Conservation (phyloP, 2,329 filamentous ascomycete genomes). For the Passalora sequoiae region DNA sequence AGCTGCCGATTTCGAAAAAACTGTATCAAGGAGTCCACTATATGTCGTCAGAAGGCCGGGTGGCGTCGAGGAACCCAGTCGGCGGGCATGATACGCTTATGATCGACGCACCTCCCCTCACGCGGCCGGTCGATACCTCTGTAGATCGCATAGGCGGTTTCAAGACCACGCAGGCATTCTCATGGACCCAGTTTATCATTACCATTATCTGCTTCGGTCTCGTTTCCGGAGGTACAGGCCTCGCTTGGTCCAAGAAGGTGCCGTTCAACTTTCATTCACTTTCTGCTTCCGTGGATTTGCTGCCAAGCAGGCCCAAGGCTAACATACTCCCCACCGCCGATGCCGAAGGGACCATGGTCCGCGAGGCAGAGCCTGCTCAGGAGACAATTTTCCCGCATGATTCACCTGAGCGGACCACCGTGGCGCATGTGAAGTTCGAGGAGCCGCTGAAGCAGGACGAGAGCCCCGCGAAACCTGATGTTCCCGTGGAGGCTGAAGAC, state of each 20-base stretch:
- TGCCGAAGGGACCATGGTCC: constrained; percentile 13
- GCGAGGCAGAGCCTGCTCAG: constrained; percentile 32
- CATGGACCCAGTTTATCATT: background rate
- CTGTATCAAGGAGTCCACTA: constrained; percentile 31
- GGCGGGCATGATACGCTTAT: constrained; percentile 13
- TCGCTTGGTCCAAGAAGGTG: background rate
- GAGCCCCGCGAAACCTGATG: constrained; percentile 16
- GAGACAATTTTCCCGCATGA: constrained; percentile 34
- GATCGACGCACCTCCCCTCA: constrained; percentile 18
- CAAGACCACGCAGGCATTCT: background rate
- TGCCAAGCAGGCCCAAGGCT: background rate
- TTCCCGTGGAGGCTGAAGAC: constrained; percentile 24
- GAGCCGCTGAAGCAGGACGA: constrained; percentile 7
- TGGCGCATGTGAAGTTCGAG: constrained; percentile 17
- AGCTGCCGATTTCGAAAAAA: constrained; percentile 28
- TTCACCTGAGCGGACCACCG: constrained; percentile 1
- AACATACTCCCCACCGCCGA: background rate
- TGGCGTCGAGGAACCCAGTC: constrained; percentile 8
- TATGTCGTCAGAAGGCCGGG: constrained; percentile 10
- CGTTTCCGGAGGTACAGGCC: background rate
- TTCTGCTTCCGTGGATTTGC: background rate
- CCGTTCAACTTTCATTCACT: background rate
- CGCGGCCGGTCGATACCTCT: background rate
- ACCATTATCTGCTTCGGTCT: background rate
- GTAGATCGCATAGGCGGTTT: background rate